These are phyloP conservation scores for Talaromyces ruber DNA, from an alignment of 495 filamentous ascomycete species.

Conservation along the genomic window DNA sequence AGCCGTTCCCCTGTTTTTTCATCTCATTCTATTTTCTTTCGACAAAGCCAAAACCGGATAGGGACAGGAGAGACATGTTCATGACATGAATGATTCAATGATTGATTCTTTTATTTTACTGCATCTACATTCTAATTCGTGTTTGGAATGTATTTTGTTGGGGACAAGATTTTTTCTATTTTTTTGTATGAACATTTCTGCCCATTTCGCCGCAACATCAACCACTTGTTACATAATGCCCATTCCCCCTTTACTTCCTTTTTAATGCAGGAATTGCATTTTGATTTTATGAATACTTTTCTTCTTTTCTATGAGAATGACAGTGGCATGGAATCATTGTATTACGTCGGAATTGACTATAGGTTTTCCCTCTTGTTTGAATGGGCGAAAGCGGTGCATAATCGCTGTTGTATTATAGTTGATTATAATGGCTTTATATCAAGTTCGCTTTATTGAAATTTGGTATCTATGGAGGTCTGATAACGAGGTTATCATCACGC, in stretches of 20 bases:
- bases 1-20: neutral
- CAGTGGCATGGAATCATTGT: neutral
- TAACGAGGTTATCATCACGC: too few relatives aligned
- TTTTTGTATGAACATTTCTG: neutral
- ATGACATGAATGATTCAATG: slow-evolving; percentile 1
- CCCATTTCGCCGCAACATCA: neutral
- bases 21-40: neutral
- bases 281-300: neutral
- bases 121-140: neutral
- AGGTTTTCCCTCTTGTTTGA: neutral
- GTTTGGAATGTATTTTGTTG: neutral
- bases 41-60: neutral
- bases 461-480: too few relatives aligned
- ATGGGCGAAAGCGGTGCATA: neutral
- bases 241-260: neutral
- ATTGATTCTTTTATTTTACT: neutral
- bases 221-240: neutral
- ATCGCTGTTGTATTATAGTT: neutral
- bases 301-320: neutral
- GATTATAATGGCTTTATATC: neutral
- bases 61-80: neutral
- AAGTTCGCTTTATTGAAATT: neutral
- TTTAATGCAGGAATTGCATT: neutral
- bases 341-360: neutral
- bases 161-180: neutral